phyloP scores from a whole-genome alignment of 1,284 basidiomycete genomes.

The Cryptococcus sp. region DNA sequence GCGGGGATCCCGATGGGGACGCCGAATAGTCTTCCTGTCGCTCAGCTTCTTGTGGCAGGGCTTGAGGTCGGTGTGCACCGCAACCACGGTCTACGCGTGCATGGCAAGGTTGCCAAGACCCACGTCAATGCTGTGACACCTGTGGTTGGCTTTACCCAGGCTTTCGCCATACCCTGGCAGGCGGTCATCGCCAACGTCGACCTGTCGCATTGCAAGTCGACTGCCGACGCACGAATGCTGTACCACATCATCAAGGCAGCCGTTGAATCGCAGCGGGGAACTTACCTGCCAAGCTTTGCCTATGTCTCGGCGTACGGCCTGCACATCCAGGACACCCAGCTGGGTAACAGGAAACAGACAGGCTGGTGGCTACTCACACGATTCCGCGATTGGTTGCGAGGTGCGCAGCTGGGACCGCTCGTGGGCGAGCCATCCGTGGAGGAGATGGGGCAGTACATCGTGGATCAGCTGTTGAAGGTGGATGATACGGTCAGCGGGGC shows the following conservation, averaged over 20 bases:
- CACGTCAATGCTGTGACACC: conserved; percentile 17
- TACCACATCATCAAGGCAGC: conserved; percentile 26
- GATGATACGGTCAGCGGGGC: conserved; percentile 28
- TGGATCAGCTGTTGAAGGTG: conserved; percentile 19
- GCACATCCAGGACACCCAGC: conserved; percentile 34
- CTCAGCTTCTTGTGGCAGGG: background rate
- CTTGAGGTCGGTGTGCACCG: conserved; percentile 5
- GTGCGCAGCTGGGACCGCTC: background rate
- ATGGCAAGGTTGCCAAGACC: conserved; percentile 1
- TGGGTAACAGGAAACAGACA: conserved; percentile 35
- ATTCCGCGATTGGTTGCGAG: conserved; percentile 37
- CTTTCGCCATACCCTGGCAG: conserved; percentile 21
- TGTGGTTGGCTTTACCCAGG: conserved; percentile 12
- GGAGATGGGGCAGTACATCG: conserved; percentile 21
- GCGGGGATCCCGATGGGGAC: background rate
- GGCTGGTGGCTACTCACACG: conserved; percentile 42
- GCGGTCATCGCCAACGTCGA: background rate
- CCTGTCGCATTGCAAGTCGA: background rate
- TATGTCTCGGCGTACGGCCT: conserved; percentile 39
- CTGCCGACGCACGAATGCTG: conserved; percentile 11
- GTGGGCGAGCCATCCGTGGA: background rate
- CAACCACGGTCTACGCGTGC: conserved; percentile 7
- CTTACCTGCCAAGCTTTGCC: conserved; percentile 30
- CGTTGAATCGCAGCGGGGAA: conserved; percentile 2
- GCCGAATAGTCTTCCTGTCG: background rate